phyloP scores from a whole-genome alignment of 1,284 basidiomycete genomes.

The Ganoderma lingzhi region DNA sequence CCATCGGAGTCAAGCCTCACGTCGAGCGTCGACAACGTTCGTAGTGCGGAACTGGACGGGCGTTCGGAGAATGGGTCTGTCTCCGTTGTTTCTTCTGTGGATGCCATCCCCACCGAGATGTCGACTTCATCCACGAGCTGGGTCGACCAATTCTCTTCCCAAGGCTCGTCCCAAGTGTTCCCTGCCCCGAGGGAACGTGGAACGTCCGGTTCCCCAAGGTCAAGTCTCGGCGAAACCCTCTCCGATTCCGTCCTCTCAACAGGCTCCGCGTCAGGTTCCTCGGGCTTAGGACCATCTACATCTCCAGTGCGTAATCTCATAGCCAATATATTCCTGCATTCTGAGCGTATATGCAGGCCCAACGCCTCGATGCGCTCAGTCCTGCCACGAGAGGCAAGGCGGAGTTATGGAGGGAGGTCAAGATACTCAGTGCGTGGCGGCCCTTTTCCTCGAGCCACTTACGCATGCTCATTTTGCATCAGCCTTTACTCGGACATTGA shows the following conservation, averaged over 20 bases:
- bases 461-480: slow-evolving; percentile 1
- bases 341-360: slow-evolving; percentile 13
- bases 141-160: slow-evolving; percentile 53
- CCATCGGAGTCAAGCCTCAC: slow-evolving; percentile 51
- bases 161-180: slow-evolving; percentile 32
- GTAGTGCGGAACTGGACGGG: slow-evolving; percentile 49
- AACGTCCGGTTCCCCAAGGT: slow-evolving; percentile 28
- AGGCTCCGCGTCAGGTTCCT: slow-evolving; percentile 45
- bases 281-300: slow-evolving; percentile 16
- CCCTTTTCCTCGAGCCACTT: background rate
- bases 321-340: background rate
- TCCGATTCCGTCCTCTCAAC: slow-evolving; percentile 42
- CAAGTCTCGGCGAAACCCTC: slow-evolving; percentile 32
- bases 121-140: slow-evolving; percentile 56
- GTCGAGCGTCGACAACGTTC: slow-evolving; percentile 53
- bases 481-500: slow-evolving; percentile 90
- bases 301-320: slow-evolving; percentile 11
- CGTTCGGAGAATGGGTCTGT: slow-evolving; percentile 60
- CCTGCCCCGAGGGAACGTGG: slow-evolving; percentile 23
- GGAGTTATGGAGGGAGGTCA: slow-evolving; percentile 86
- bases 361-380: slow-evolving; percentile 20
- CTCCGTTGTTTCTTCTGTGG: slow-evolving; percentile 46
- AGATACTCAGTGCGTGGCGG: slow-evolving; percentile 68
- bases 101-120: slow-evolving; percentile 41
- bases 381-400: slow-evolving; percentile 56